phyloP scores from a whole-genome alignment of 495 filamentous ascomycete species.

The Lepidopterella palustris region DNA sequence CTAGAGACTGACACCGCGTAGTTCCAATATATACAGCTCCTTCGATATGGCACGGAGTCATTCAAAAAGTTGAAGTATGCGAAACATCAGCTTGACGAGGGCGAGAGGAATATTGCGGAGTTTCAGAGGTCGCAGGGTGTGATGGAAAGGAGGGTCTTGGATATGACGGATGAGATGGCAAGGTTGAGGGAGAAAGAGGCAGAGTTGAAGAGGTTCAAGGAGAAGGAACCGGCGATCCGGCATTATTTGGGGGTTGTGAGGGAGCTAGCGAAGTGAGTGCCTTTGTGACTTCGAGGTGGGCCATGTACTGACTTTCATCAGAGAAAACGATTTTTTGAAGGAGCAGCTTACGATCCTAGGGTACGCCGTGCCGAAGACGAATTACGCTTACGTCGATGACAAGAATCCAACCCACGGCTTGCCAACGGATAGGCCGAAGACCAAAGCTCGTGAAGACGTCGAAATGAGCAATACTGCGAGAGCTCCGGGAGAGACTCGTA shows the following conservation, averaged over 20 bases:
- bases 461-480: not conserved
- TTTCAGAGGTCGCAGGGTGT: not conserved
- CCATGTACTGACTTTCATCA: slow-evolving; percentile 7
- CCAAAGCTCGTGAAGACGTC: not conserved
- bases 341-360: slow-evolving; percentile 28
- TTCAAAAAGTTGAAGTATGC: not conserved
- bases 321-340: slow-evolving; percentile 31
- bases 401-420: not conserved
- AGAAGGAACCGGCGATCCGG: slow-evolving; percentile 27
- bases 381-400: slow-evolving; percentile 6
- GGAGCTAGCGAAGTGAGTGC: slow-evolving; percentile 29
- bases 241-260: slow-evolving; percentile 29
- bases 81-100: not conserved
- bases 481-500: not conserved
- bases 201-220: slow-evolving; percentile 29
- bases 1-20: not conserved
- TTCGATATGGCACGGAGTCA: not conserved
- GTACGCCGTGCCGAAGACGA: slow-evolving; percentile 21
- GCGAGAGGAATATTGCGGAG: not conserved
- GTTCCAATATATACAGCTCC: not conserved
- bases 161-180: slow-evolving; percentile 27
- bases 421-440: not conserved
- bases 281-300: not conserved
- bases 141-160: slow-evolving; percentile 32
- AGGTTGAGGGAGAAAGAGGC: slow-evolving; percentile 20